Base-by-base conservation (phyloP, 2,329 filamentous ascomycete species). In the Waltergamsia citrina region DNA sequence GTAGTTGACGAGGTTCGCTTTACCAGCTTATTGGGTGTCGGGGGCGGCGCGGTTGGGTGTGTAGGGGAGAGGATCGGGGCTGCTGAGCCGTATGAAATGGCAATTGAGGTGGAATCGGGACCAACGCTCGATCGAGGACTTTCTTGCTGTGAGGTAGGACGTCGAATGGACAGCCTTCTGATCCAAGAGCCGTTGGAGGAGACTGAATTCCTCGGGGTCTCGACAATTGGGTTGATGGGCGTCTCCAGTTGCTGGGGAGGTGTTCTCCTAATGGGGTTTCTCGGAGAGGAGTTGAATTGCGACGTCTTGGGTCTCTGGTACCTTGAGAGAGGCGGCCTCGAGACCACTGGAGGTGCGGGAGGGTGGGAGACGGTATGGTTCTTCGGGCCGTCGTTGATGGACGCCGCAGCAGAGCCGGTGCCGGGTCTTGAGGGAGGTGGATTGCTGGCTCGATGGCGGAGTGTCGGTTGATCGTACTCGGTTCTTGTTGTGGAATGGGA, bases 11-110 rank as follows among this genome's bases (percentile, higher is more conserved):
- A 69, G 24, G 74, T 68, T 39, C 82, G 75, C 58, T 90, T 90
- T 34, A 87, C 81, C 26, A 88, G 65, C 60, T 85, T 87, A 56
- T 88, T 88, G 14, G 77, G 79, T 7, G 74, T 63, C 21, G 74
- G 54, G 40, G 65, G 66, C 44, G 54, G 57, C 42, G 52, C 59
- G 14, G 53, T 39, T 14, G 62, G 50, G 28, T 40, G 41, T 22
- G 49, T 42, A 16, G 61, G 55, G 8, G 60, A 56, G 16, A 81
- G 54, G 38, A 86, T 81, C 12, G 81, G 78, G 17, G 70, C 74
- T 2, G 67, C 71, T 23, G 81, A 85, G 38, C 69, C 72, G 56
- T 83, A 71, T 14, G 79, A 83, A 51, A 74, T 73, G 30, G 68
- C 67, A 26, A 84, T 53, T 3, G 80, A 80, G 29, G 77, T 73